Evolutionary conservation across 345 rosid genomes (phyloP).

Genomic region (Populus euphratica): DNA sequence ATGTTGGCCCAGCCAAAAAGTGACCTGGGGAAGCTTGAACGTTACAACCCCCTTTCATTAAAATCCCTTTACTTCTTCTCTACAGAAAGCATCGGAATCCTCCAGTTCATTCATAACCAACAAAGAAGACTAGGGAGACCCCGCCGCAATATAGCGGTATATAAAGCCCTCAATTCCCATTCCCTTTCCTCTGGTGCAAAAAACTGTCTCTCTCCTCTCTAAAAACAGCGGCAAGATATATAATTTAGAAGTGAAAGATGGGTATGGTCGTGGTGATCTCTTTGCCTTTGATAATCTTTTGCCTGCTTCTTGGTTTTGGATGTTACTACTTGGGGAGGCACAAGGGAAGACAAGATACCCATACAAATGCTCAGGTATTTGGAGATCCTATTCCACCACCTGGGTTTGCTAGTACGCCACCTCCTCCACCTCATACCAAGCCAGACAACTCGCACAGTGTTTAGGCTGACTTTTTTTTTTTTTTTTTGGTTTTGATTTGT

Average conservation of each 20-base stretch:
- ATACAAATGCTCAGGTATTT: slow-evolving; percentile 60
- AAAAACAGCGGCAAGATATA: not conserved
- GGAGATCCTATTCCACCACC: slow-evolving; percentile 57
- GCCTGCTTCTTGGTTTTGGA: slow-evolving; percentile 63
- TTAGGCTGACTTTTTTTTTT: not conserved
- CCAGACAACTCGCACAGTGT: slow-evolving; percentile 25
- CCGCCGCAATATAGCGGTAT: not conserved
- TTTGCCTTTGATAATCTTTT: slow-evolving; percentile 66
- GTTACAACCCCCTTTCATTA: not conserved
- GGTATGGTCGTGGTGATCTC: slow-evolving; percentile 83
- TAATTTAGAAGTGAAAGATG: slow-evolving; percentile 35
- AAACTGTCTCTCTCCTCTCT: not conserved
- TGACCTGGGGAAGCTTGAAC: slow-evolving; percentile 5
- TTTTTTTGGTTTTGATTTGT: not conserved
- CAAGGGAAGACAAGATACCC: slow-evolving; percentile 59
- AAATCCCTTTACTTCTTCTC: not conserved
- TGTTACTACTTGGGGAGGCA: slow-evolving; percentile 69
- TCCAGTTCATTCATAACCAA: slow-evolving; percentile 5
- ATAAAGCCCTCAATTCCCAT: too few species aligned
- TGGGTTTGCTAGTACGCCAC: slow-evolving; percentile 9
- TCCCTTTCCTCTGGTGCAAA: too few species aligned
- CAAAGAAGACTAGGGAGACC: not conserved
- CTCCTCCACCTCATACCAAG: slow-evolving; percentile 22
- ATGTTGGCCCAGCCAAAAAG: not conserved
- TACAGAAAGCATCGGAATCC: not conserved